Conservation (phyloP, 106 monocot species). For the Iris macrosiphon region DNA sequence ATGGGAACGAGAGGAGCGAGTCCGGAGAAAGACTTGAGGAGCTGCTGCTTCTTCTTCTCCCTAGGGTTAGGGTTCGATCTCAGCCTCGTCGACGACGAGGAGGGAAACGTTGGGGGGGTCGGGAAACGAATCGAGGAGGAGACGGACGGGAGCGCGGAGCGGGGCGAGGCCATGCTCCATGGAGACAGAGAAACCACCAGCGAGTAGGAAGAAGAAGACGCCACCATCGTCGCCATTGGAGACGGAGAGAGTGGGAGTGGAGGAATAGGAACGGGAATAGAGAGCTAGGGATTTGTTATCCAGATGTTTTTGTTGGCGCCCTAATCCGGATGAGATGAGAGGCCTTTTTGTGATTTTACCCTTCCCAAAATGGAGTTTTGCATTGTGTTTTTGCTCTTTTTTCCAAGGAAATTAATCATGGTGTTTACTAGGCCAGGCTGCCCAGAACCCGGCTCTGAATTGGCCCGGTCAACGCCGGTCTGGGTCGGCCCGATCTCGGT, state of each 20-base stretch:
- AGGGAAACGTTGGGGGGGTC: background rate
- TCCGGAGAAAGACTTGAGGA: conserved; percentile 54
- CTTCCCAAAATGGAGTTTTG: too few relatives aligned
- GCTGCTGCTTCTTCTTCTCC: conserved; percentile 3
- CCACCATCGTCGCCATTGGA: conserved; percentile 9
- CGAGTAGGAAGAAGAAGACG: conserved; percentile 7
- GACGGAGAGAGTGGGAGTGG: background rate
- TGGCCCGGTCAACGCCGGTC: too few relatives aligned
- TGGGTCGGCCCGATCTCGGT: too few relatives aligned
- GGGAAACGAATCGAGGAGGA: conserved; percentile 15
- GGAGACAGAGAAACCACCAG: conserved; percentile 24
- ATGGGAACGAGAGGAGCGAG: conserved; percentile 30
- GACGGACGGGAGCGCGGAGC: conserved; percentile 51
- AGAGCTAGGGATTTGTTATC: too few relatives aligned
- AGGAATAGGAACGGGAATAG: background rate
- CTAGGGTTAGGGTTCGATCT: conserved; percentile 1
- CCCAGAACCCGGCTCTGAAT: too few relatives aligned
- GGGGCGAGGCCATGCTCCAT: conserved; percentile 73
- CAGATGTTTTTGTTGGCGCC: too few relatives aligned
- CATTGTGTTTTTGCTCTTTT: too few relatives aligned
- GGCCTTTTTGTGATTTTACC: too few relatives aligned
- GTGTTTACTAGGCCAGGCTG: too few relatives aligned
- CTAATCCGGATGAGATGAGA: too few relatives aligned
- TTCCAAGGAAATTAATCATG: too few relatives aligned
- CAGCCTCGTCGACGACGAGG: conserved; percentile 11